phyloP scores from a whole-genome alignment of 2,329 filamentous ascomycete species.

The Teratosphaeria zuluensis region DNA sequence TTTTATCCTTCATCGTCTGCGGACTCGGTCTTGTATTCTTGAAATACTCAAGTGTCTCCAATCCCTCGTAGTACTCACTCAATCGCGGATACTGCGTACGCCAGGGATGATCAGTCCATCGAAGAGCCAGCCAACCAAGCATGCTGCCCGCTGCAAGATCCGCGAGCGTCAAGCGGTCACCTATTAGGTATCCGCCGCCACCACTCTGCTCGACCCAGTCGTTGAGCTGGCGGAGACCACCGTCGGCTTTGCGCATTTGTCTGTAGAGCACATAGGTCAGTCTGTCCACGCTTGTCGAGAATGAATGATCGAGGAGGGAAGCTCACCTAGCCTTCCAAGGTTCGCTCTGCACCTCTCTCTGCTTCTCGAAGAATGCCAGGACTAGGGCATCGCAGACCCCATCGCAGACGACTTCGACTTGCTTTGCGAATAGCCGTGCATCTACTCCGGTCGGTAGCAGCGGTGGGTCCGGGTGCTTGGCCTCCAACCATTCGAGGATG shows the following conservation, averaged over 20 bases:
- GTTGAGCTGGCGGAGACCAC: conserved; percentile 24
- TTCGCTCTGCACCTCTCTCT: conserved; percentile 21
- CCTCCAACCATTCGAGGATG: conserved; percentile 30
- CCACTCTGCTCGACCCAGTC: conserved; percentile 16
- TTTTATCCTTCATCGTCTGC: conserved; percentile 27
- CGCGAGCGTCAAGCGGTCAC: conserved; percentile 24
- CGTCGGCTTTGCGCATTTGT: conserved; percentile 28
- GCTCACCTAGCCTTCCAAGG: conserved; percentile 22
- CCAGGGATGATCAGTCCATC: conserved; percentile 27
- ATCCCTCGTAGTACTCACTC: conserved; percentile 37
- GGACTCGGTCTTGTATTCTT: conserved; percentile 22
- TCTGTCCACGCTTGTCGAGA: not conserved
- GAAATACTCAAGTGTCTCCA: conserved; percentile 35
- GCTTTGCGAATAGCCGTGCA: conserved; percentile 22
- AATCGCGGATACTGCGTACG: conserved; percentile 24
- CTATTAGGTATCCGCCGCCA: conserved; percentile 21
- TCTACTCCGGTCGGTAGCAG: conserved; percentile 21
- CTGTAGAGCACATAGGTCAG: conserved; percentile 7
- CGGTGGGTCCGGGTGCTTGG: conserved; percentile 22
- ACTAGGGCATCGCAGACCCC: conserved; percentile 31
- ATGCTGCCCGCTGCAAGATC: conserved; percentile 27
- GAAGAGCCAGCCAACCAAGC: conserved; percentile 25
- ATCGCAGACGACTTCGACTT: conserved; percentile 28
- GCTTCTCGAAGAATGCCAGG: conserved; percentile 28
- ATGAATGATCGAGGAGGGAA: not conserved